These are phyloP conservation scores for Endocalyx cinctus DNA, from an alignment of 2,329 filamentous ascomycete genomes.

Conservation along the genomic window DNA sequence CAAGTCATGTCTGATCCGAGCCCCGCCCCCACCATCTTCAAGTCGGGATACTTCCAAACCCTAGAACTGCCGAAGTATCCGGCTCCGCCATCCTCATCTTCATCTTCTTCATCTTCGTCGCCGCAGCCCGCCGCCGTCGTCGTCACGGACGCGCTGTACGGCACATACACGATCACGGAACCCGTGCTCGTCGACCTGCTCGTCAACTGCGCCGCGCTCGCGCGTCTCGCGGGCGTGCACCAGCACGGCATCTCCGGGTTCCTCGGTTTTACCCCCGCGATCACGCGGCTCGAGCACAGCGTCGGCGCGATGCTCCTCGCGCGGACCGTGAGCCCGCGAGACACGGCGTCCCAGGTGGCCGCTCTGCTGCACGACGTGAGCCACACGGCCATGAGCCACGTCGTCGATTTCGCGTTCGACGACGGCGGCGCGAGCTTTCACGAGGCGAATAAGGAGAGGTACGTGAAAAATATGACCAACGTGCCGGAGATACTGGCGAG, in stretches of 20 bases:
- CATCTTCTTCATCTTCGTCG: too few relatives aligned
- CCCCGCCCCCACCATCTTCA: too few relatives aligned
- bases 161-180: conserved; percentile 27
- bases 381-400: conserved; percentile 36
- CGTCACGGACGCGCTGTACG: conserved; percentile 32
- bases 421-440: conserved; percentile 33
- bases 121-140: conserved; percentile 11
- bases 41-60: conserved; percentile 16
- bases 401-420: conserved; percentile 33
- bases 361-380: conserved; percentile 35
- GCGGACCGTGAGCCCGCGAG: conserved; percentile 29
- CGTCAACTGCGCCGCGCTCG: conserved; percentile 23
- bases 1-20: too few relatives aligned
- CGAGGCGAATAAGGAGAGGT: conserved; percentile 34
- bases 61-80: conserved; percentile 12
- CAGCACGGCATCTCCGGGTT: conserved; percentile 33
- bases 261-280: conserved; percentile 26
- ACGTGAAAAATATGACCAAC: conserved; percentile 24
- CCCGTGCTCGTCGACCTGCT: conserved; percentile 33
- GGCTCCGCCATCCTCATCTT: too few relatives aligned
- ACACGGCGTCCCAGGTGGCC: conserved; percentile 30
- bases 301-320: conserved; percentile 35
- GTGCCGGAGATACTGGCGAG: conserved; percentile 28
- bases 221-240: conserved; percentile 29
- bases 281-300: conserved; percentile 36